These are phyloP conservation scores for Ligustrum vulgare DNA, from an alignment of 257 asterid species.

Conservation along the genomic window DNA sequence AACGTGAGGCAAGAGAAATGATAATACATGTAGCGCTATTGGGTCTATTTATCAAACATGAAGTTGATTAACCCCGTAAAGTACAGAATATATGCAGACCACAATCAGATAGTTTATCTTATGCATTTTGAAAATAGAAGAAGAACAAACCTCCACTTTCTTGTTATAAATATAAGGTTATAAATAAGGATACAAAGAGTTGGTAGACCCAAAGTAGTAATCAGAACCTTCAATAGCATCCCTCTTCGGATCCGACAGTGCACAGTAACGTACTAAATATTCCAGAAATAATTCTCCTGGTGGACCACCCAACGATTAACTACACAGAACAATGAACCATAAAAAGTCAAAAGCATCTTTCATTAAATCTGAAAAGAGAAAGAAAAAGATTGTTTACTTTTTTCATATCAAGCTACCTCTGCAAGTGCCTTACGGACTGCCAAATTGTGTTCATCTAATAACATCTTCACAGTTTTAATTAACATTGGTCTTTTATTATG, in stretches of 20 bases:
- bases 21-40: not conserved
- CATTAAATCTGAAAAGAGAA: not conserved
- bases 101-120: not conserved
- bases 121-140: conserved; percentile 19
- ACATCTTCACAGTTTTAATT: conserved; percentile 77
- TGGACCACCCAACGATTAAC: conserved; percentile 92
- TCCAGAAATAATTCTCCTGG: conserved; percentile 93
- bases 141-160: conserved; percentile 72
- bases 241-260: conserved; percentile 49
- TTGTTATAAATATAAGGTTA: too few species aligned
- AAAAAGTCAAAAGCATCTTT: too few species aligned
- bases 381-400: conserved; percentile 15
- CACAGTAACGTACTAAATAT: conserved; percentile 81
- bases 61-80: not conserved
- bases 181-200: conserved; percentile 56
- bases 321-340: conserved; percentile 30
- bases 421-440: conserved; percentile 86
- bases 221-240: conserved; percentile 44
- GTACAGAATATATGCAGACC: conserved; percentile 18
- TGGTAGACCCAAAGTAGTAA: conserved; percentile 43
- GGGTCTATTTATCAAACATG: not conserved
- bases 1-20: too few species aligned
- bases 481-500: conserved; percentile 77
- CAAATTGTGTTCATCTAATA: conserved; percentile 73
- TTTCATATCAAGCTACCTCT: conserved; percentile 59